Percentiles rank a stretch among this genome's conserved stretches.
phyloP scores from a whole-genome alignment of 164 flowering plant species.

The Magnolia sinica region DNA sequence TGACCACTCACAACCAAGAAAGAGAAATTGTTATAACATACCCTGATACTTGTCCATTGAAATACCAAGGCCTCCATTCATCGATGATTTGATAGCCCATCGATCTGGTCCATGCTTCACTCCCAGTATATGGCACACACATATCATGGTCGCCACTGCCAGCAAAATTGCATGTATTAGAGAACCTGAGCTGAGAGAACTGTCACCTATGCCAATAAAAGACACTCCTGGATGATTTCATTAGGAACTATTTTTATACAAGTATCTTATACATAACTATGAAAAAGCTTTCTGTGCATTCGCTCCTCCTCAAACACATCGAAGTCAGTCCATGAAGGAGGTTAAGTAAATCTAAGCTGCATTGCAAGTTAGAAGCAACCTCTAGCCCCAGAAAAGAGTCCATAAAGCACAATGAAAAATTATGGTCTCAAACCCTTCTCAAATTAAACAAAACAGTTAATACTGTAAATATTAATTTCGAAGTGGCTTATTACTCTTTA shows the following conservation, averaged over 20 bases:
- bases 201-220: not conserved
- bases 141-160: slow-evolving; percentile 97
- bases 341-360: too few species aligned
- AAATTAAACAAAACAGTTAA: too few species aligned
- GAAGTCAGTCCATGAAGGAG: too few species aligned
- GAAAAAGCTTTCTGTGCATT: too few species aligned
- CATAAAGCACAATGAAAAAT: too few species aligned
- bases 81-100: slow-evolving; percentile 66
- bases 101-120: slow-evolving; percentile 89
- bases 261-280: not conserved
- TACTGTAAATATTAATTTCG: too few species aligned
- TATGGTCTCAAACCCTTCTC: too few species aligned
- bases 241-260: not conserved
- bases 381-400: too few species aligned
- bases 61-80: slow-evolving; percentile 87
- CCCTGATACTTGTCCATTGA: slow-evolving; percentile 79
- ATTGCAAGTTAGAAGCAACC: too few species aligned
- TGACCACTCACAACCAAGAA: not conserved
- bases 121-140: slow-evolving; percentile 94
- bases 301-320: too few species aligned
- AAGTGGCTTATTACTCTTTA: too few species aligned
- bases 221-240: not conserved
- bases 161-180: not conserved
- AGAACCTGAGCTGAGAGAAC: not conserved
- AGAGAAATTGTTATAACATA: slow-evolving; percentile 22